phyloP scores from a whole-genome alignment of 352 stramenopile genomes.

The Globisporangium echinulatum region DNA sequence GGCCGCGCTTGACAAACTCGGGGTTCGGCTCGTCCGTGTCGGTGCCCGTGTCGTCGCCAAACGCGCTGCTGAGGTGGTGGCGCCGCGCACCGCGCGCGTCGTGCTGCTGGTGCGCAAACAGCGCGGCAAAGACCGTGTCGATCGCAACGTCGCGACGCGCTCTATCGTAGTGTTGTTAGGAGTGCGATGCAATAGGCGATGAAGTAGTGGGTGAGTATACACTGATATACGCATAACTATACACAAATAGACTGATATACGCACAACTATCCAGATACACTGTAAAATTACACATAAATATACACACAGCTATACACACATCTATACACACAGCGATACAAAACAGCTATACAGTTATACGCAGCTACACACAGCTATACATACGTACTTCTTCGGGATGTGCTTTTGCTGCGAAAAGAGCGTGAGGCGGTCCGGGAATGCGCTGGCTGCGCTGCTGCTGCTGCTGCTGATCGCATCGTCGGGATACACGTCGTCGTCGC shows the following conservation, averaged over 20 bases:
- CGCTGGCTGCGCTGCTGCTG: conserved; percentile 21
- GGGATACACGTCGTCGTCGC: conserved; percentile 63
- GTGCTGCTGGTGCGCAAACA: conserved; percentile 42
- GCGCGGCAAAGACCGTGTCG: conserved; percentile 70
- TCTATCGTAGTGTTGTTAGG: conserved; percentile 11
- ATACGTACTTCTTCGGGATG: conserved; percentile 29
- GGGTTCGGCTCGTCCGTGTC: conserved; percentile 80
- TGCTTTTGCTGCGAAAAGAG: conserved; percentile 9
- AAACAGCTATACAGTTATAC: not conserved
- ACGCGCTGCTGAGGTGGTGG: conserved; percentile 24
- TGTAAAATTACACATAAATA: not conserved
- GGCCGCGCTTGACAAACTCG: conserved; percentile 76
- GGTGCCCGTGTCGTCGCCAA: conserved; percentile 70
- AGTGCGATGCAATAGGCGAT: not conserved
- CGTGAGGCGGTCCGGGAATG: conserved; percentile 22
- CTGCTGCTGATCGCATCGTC: conserved; percentile 21
- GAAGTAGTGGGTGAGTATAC: too few relatives aligned
- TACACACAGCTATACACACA: not conserved
- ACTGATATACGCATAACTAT: too few relatives aligned
- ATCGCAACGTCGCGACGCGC: conserved; percentile 78
- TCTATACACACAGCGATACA: not conserved
- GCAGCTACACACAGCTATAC: not conserved
- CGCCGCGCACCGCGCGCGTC: conserved; percentile 4
- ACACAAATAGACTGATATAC: not conserved
- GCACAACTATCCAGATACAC: too few relatives aligned